Percentiles rank a stretch among this genome's conserved stretches.
These are phyloP conservation scores for Aphanomyces cochlioides DNA, from an alignment of 352 stramenopile genomes.

Conservation along the genomic window DNA sequence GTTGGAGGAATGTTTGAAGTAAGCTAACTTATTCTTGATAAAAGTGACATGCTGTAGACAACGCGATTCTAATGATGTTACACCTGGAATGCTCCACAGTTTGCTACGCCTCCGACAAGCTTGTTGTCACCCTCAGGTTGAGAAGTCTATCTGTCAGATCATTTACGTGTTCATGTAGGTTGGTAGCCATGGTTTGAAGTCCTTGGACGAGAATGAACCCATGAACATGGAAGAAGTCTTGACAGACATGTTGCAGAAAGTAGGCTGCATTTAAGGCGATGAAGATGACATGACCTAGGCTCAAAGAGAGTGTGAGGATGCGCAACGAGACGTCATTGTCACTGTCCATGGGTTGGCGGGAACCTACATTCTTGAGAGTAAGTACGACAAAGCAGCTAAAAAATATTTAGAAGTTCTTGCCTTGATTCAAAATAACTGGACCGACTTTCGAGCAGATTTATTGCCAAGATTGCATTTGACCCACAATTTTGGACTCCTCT, in stretches of 20 bases:
- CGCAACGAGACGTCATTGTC: conserved; percentile 67
- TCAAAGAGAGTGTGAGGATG: conserved; percentile 75
- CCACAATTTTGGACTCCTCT: conserved; percentile 52
- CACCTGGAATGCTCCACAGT: conserved; percentile 50
- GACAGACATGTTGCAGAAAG: conserved; percentile 55
- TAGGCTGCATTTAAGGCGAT: background rate
- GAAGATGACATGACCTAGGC: conserved; percentile 32
- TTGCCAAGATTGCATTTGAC: conserved; percentile 64
- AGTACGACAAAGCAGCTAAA: conserved; percentile 39
- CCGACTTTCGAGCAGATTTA: conserved; percentile 59
- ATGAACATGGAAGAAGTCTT: conserved; percentile 84
- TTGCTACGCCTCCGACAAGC: conserved; percentile 84
- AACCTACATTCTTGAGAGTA: conserved; percentile 41
- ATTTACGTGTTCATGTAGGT: conserved; percentile 30
- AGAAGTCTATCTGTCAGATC: conserved; percentile 33
- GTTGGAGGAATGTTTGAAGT: conserved; percentile 45
- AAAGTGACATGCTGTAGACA: conserved; percentile 37
- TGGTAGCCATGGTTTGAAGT: conserved; percentile 17
- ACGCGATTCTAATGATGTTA: conserved; percentile 31
- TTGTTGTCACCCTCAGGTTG: conserved; percentile 91
- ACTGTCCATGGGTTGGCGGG: conserved; percentile 70
- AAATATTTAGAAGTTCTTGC: conserved; percentile 53
- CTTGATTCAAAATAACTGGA: conserved; percentile 55
- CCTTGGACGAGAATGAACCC: conserved; percentile 33
- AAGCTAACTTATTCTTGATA: conserved; percentile 32